These are phyloP conservation scores for Posidonia oceanica DNA, from an alignment of 116 monocot species.

Conservation along the genomic window DNA sequence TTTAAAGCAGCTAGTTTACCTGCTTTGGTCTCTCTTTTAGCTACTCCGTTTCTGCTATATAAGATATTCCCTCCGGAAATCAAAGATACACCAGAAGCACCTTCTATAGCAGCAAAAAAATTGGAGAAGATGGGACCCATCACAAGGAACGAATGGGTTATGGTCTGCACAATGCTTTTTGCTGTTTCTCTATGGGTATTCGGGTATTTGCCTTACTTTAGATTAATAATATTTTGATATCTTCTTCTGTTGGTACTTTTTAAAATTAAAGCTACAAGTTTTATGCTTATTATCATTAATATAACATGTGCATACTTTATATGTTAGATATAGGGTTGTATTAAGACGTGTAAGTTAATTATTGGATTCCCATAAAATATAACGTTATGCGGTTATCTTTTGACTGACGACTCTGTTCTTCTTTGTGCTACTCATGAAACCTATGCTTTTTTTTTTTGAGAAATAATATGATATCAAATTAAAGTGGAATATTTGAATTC, in stretches of 20 bases:
- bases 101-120: conserved; percentile 70
- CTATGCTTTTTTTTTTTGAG: too few relatives aligned
- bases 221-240: background rate
- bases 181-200: conserved; percentile 86
- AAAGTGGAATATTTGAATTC: too few relatives aligned
- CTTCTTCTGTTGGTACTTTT: background rate
- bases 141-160: conserved; percentile 76
- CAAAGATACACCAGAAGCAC: conserved; percentile 89
- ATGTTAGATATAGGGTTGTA: too few relatives aligned
- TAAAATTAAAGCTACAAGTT: too few relatives aligned
- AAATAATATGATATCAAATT: too few relatives aligned
- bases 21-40: conserved; percentile 66
- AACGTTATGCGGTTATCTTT: too few relatives aligned
- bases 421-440: too few relatives aligned
- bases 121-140: conserved; percentile 83
- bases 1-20: conserved; percentile 90
- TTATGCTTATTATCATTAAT: too few relatives aligned
- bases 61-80: conserved; percentile 83
- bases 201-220: conserved; percentile 36
- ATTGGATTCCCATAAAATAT: too few relatives aligned
- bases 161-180: conserved; percentile 91
- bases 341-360: too few relatives aligned
- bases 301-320: too few relatives aligned
- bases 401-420: too few relatives aligned
- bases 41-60: conserved; percentile 78